Evolutionary conservation across 768 basidiomycete species (phyloP).

Genomic region (Atractiella rhizophila): DNA sequence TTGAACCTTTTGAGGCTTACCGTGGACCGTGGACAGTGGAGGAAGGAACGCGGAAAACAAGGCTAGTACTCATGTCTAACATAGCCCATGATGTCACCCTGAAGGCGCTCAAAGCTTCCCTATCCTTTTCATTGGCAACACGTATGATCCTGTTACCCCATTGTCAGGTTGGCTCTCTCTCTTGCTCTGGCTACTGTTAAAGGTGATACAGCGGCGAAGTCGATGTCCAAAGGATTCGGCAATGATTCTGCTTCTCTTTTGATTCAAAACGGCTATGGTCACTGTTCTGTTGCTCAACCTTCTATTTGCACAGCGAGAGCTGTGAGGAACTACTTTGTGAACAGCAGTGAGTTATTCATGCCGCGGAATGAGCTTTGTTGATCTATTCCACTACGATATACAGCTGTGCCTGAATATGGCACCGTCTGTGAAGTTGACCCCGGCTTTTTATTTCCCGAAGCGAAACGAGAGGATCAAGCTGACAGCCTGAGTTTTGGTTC

Average conservation of each 20-base stretch:
- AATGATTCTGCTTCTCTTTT: background rate
- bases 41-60: constrained; percentile 11
- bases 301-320: background rate
- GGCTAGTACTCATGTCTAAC: background rate
- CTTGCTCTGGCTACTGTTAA: too few relatives aligned
- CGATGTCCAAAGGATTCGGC: constrained; percentile 6
- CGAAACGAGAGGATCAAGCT: too few relatives aligned
- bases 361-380: too few relatives aligned
- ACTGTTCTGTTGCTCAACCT: constrained; percentile 1
- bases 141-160: constrained; percentile 15
- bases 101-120: background rate
- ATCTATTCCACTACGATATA: too few relatives aligned
- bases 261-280: background rate
- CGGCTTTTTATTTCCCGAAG: too few relatives aligned
- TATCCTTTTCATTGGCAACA: constrained; percentile 10
- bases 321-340: background rate
- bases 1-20: constrained; percentile 4
- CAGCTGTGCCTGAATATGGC: too few relatives aligned
- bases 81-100: background rate
- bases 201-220: background rate
- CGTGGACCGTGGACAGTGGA: constrained; percentile 10
- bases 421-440: too few relatives aligned
- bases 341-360: too few relatives aligned
- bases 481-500: too few relatives aligned
- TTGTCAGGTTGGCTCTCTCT: too few relatives aligned